Conservation (phyloP, 495 filamentous ascomycete species). For the Durotheca rogersii region DNA sequence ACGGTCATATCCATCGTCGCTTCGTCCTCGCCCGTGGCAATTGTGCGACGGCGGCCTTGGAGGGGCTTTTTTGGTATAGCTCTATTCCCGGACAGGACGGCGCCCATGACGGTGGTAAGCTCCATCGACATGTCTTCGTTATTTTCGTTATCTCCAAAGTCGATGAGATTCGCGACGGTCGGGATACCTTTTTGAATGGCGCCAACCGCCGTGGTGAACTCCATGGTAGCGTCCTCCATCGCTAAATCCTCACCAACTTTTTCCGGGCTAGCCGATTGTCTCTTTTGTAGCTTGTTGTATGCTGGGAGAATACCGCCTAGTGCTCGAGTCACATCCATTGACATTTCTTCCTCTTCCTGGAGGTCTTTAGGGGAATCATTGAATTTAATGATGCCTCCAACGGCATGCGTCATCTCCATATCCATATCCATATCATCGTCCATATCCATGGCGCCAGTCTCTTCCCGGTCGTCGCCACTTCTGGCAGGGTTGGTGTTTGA, state of each 20-base stretch:
- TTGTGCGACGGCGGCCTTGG: slow-evolving; percentile 33
- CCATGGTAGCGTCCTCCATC: slow-evolving; percentile 60
- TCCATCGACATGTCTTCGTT: slow-evolving; percentile 82
- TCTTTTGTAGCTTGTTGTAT: slow-evolving; percentile 26
- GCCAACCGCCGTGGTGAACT: slow-evolving; percentile 74
- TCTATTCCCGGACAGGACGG: slow-evolving; percentile 52
- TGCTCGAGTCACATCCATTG: slow-evolving; percentile 82
- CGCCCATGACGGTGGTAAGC: slow-evolving; percentile 71
- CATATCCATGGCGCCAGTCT: slow-evolving; percentile 43
- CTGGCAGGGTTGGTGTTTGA: background rate
- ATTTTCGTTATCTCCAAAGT: slow-evolving; percentile 33
- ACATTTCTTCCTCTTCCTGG: slow-evolving; percentile 63
- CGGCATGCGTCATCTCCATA: slow-evolving; percentile 58
- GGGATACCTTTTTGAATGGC: slow-evolving; percentile 49
- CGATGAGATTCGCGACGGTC: slow-evolving; percentile 31
- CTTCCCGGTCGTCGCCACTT: slow-evolving; percentile 27
- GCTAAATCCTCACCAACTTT: slow-evolving; percentile 34
- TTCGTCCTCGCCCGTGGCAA: slow-evolving; percentile 38
- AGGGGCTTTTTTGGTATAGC: slow-evolving; percentile 20
- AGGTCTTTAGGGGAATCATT: slow-evolving; percentile 27
- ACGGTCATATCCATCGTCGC: slow-evolving; percentile 70
- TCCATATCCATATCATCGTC: slow-evolving; percentile 36
- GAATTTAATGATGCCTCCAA: slow-evolving; percentile 57
- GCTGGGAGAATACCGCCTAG: slow-evolving; percentile 78
- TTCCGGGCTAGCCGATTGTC: slow-evolving; percentile 29